Evolutionary conservation across 768 basidiomycete species (phyloP).

Genomic region (Exidia glandulosa): DNA sequence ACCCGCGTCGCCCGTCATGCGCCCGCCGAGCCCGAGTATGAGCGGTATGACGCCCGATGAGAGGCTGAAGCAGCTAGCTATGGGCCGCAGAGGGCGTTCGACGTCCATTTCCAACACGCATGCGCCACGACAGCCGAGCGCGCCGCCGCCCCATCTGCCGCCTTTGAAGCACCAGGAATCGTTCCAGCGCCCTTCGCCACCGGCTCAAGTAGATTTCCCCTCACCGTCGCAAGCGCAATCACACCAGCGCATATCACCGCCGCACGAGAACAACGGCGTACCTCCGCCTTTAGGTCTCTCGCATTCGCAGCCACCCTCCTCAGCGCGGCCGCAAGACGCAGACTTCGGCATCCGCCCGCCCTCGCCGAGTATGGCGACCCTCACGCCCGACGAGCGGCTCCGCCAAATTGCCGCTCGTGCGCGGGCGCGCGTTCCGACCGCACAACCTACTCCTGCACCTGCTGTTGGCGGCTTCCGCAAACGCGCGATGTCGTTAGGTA

Average conservation of each 20-base stretch:
- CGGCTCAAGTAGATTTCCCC: not conserved
- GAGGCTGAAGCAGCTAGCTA: not conserved
- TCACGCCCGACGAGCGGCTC: not conserved
- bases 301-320: not conserved
- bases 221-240: not conserved
- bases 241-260: not conserved
- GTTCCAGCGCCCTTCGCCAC: not conserved
- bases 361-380: not conserved
- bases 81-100: not conserved
- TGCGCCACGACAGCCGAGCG: not conserved
- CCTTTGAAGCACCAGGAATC: not conserved
- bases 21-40: not conserved
- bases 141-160: not conserved
- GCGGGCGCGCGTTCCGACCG: not conserved
- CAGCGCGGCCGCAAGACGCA: not conserved
- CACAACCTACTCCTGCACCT: not conserved
- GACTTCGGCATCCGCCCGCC: not conserved
- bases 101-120: not conserved
- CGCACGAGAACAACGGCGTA: not conserved
- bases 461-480: not conserved
- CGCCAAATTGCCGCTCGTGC: not conserved
- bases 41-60: not conserved
- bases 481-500: not conserved
- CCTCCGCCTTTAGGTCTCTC: not conserved
- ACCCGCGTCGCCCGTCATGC: not conserved